phyloP scores from a whole-genome alignment of 371 early-diverging fungal genomes.

The Rhizopus stolonifer region DNA sequence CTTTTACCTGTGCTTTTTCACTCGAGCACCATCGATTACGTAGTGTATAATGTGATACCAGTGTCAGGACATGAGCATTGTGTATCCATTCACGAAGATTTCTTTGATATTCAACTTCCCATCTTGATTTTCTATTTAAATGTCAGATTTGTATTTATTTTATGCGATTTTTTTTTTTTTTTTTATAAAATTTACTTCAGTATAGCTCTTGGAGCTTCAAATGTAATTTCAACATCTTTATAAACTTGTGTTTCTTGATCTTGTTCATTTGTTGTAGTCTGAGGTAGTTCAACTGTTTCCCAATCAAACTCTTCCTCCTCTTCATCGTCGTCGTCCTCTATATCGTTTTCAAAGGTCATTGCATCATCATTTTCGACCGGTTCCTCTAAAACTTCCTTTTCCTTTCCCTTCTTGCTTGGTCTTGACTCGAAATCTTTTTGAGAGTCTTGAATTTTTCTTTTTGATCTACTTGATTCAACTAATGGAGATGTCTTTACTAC shows the following conservation, averaged over 20 bases:
- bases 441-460: too few species aligned
- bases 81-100: slow-evolving; percentile 41
- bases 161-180: too few species aligned
- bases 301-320: background rate
- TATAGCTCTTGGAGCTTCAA: slow-evolving; percentile 32
- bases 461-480: too few species aligned
- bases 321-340: too few species aligned
- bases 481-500: too few species aligned
- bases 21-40: slow-evolving; percentile 44
- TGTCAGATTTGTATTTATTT: background rate
- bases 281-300: background rate
- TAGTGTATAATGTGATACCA: slow-evolving; percentile 39
- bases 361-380: too few species aligned
- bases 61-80: slow-evolving; percentile 33
- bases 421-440: too few species aligned
- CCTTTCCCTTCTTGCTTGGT: too few species aligned
- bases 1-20: slow-evolving; percentile 29
- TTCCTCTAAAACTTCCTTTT: too few species aligned
- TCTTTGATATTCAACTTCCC: slow-evolving; percentile 35
- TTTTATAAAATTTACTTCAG: slow-evolving; percentile 26
- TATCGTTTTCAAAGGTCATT: too few species aligned
- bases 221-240: slow-evolving; percentile 41
- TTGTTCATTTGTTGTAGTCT: background rate
- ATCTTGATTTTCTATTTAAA: slow-evolving; percentile 25
- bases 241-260: slow-evolving; percentile 10